Evolutionary conservation across 2,329 filamentous ascomycete species (phyloP).

Genomic region (Botrytis medusae): DNA sequence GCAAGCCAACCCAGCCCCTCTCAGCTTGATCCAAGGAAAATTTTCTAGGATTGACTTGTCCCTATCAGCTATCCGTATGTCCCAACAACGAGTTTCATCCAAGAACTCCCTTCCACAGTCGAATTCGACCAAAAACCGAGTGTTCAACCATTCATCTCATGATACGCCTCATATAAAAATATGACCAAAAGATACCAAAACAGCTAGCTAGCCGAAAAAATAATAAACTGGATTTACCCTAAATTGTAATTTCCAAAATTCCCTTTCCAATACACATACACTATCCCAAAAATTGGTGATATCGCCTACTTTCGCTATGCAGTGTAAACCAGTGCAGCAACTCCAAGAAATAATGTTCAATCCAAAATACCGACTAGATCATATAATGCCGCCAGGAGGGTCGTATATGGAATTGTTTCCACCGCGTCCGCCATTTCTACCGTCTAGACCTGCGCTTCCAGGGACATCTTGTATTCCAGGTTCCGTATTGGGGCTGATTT

Average conservation of each 20-base stretch:
- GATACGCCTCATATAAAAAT: constrained; percentile 20
- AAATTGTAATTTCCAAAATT: constrained; percentile 13
- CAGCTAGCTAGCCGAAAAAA: constrained; percentile 4
- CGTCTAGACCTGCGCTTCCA: constrained; percentile 25
- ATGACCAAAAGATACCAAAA: constrained; percentile 17
- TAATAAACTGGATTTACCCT: constrained; percentile 14
- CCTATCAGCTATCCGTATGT: constrained; percentile 17
- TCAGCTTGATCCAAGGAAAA: background rate
- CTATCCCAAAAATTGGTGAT: constrained; percentile 16
- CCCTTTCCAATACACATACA: constrained; percentile 23
- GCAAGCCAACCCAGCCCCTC: constrained; percentile 9
- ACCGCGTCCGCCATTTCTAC: constrained; percentile 29
- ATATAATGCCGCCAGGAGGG: constrained; percentile 41
- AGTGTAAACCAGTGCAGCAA: constrained; percentile 19
- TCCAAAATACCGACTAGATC: constrained; percentile 21
- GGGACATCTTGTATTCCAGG: constrained; percentile 42
- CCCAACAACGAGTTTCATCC: constrained; percentile 20
- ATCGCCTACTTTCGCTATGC: constrained; percentile 20
- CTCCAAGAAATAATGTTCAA: constrained; percentile 17
- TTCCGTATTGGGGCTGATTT: constrained; percentile 36
- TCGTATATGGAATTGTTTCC: constrained; percentile 31
- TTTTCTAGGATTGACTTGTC: background rate
- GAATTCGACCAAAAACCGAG: constrained; percentile 10
- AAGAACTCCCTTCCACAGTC: constrained; percentile 21
- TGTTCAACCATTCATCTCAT: constrained; percentile 20